Percentiles rank a stretch among this genome's conserved stretches.
These are phyloP conservation scores for Thraustochytrium striatum DNA, from an alignment of 352 stramenopile species.

Conservation along the genomic window DNA sequence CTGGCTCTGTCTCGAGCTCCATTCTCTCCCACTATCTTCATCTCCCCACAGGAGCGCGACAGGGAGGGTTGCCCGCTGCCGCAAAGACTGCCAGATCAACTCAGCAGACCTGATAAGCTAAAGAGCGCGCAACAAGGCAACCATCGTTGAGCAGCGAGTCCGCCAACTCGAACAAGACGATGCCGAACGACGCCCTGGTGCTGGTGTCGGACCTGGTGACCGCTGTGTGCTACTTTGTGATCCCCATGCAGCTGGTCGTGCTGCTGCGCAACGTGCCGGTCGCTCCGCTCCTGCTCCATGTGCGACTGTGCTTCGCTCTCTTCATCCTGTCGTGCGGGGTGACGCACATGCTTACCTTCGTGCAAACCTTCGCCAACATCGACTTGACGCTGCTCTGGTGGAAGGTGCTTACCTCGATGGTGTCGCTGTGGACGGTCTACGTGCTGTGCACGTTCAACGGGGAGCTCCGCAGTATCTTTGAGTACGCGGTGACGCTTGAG, in stretches of 20 bases:
- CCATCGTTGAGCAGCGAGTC: too few relatives aligned
- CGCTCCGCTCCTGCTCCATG: background rate
- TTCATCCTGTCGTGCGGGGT: constrained; percentile 35
- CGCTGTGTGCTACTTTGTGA: constrained; percentile 31
- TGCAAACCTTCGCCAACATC: constrained; percentile 3
- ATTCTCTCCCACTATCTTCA: too few relatives aligned
- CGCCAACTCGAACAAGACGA: too few relatives aligned
- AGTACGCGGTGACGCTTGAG: background rate
- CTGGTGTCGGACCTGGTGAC: constrained; percentile 32
- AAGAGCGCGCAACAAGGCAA: too few relatives aligned
- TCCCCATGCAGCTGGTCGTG: constrained; percentile 9
- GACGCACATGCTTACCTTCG: constrained; percentile 24
- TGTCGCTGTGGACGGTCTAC: constrained; percentile 1
- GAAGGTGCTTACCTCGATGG: background rate
- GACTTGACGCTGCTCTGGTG: background rate
- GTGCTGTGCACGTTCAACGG: background rate
- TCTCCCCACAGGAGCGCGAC: too few relatives aligned
- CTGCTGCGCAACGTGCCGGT: background rate
- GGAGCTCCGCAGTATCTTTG: constrained; percentile 1
- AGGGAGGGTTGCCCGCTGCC: too few relatives aligned
- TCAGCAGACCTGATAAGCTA: too few relatives aligned
- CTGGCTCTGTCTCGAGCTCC: too few relatives aligned
- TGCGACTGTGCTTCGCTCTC: constrained; percentile 32
- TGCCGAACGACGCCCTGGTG: too few relatives aligned
- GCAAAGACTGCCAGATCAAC: too few relatives aligned